Conservation (phyloP, 2,329 filamentous ascomycete genomes). For the Bipolaris sorokiniana region DNA sequence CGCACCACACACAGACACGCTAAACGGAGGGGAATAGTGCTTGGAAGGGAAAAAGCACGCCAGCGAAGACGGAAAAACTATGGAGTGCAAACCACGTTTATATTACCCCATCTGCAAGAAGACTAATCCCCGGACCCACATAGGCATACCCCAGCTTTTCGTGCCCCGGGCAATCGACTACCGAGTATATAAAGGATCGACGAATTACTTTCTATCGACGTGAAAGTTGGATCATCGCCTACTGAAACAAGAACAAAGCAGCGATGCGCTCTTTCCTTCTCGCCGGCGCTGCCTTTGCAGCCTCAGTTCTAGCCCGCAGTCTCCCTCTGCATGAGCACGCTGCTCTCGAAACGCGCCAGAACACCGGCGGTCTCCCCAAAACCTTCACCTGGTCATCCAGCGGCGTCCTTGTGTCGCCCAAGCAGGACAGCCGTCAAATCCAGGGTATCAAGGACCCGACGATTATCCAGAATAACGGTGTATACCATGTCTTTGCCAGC, state of each 20-base stretch:
- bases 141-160: neutral
- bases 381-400: conserved; percentile 44
- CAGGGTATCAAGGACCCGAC: conserved; percentile 47
- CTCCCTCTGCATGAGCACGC: neutral
- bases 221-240: neutral
- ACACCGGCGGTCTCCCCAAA: conserved; percentile 24
- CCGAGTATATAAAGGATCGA: conserved; percentile 1
- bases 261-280: conserved; percentile 16
- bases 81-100: neutral
- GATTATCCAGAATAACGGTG: conserved; percentile 47
- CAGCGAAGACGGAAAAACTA: neutral
- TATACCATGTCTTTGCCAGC: conserved; percentile 53
- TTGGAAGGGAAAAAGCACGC: neutral
- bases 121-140: neutral
- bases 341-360: conserved; percentile 3
- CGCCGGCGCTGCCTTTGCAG: conserved; percentile 13
- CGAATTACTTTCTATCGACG: neutral
- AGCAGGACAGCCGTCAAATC: conserved; percentile 36
- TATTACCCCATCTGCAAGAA: neutral
- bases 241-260: neutral
- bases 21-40: neutral
- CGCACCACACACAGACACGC: neutral
- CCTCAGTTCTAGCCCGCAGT: conserved; percentile 18
- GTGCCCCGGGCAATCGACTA: neutral
- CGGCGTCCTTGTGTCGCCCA: conserved; percentile 33